phyloP scores from a whole-genome alignment of 192 early-diverging fungal species.

The Obelidium mucronatum region DNA sequence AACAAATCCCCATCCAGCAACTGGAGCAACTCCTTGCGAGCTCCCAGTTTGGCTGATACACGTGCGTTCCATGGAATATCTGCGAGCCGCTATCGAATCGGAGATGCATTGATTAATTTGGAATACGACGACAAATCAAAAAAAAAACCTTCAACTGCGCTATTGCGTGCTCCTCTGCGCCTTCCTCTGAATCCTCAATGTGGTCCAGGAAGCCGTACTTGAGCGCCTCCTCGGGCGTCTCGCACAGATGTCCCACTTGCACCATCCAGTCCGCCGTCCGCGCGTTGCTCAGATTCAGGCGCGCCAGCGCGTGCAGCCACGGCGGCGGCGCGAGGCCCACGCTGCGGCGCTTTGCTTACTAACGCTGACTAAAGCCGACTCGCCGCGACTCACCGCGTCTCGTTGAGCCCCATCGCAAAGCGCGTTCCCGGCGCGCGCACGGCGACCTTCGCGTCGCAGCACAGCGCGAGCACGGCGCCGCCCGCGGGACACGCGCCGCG shows the following conservation, averaged over 20 bases:
- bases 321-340: conserved; percentile 35
- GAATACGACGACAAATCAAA: no score
- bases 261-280: conserved; percentile 20
- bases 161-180: not conserved
- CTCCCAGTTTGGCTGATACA: conserved; percentile 20
- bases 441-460: conserved; percentile 42
- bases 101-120: no score
- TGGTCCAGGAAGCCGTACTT: conserved; percentile 24
- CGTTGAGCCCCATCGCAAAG: conserved; percentile 44
- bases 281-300: conserved; percentile 6
- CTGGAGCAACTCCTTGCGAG: conserved; percentile 11
- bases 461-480: conserved; percentile 47
- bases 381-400: conserved; percentile 21
- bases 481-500: conserved; percentile 47
- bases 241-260: conserved; percentile 28
- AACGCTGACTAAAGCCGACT: not conserved
- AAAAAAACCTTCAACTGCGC: not conserved
- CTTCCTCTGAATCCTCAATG: conserved; percentile 4
- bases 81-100: not conserved
- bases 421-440: not conserved
- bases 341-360: conserved; percentile 5
- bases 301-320: conserved; percentile 33
- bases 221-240: conserved; percentile 23
- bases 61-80: conserved; percentile 36
- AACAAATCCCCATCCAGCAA: conserved; percentile 15